Percentiles rank a stretch among this genome's conserved stretches.
Conservation (phyloP, 2,329 filamentous ascomycete species). For the Phialocephala subalpina region DNA sequence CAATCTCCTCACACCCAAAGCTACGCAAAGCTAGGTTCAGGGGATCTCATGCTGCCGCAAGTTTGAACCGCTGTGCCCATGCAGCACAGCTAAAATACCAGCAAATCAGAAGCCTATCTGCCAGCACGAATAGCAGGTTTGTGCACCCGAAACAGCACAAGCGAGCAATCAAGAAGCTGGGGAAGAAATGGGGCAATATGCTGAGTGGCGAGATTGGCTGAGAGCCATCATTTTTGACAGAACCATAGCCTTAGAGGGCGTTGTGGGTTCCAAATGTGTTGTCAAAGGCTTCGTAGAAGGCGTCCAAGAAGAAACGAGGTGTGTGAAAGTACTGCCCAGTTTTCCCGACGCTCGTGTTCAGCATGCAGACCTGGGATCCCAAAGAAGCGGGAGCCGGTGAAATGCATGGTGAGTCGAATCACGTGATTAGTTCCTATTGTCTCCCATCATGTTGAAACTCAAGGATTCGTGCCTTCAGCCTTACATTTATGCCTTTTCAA, state of each 20-base stretch:
- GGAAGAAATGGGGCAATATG: constrained; percentile 22
- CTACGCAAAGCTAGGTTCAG: constrained; percentile 25
- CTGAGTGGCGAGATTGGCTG: constrained; percentile 11
- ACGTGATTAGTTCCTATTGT: neutral
- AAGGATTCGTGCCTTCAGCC: neutral
- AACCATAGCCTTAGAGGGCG: neutral
- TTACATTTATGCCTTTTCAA: neutral
- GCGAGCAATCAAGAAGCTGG: constrained; percentile 29
- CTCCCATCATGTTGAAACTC: neutral
- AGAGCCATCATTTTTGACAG: neutral
- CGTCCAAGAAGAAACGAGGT: neutral
- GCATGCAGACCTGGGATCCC: constrained; percentile 2
- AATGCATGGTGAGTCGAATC: neutral
- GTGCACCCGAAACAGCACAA: constrained; percentile 33
- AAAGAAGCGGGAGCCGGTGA: neutral
- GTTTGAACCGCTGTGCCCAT: constrained; percentile 13
- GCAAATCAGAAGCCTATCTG: constrained; percentile 38
- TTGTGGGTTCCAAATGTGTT: neutral
- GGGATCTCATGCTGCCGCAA: neutral
- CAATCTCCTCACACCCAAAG: constrained; percentile 37
- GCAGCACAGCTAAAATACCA: constrained; percentile 28
- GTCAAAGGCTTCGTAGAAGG: neutral
- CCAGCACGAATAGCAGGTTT: constrained; percentile 36
- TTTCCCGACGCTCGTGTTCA: neutral
- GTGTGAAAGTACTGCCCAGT: neutral